Percentiles rank a stretch among this genome's conserved stretches.
Conservation (phyloP, 2,329 filamentous ascomycete genomes). For the Botryosphaeria dothidea region DNA sequence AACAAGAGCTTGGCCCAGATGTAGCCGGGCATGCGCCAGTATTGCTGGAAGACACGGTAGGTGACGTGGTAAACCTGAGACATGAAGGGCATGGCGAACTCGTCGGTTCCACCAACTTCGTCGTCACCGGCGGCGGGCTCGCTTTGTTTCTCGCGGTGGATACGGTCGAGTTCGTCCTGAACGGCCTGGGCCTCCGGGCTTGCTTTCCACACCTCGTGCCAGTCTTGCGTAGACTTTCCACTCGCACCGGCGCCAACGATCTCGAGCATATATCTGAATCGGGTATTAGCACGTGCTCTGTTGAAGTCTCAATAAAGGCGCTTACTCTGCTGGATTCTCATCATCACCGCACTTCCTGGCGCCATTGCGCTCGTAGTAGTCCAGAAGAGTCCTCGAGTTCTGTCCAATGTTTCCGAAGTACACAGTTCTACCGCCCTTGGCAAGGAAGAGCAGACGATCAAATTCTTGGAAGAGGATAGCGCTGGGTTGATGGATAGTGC, state of each 20-base stretch:
- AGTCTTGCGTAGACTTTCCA: slow-evolving; percentile 46
- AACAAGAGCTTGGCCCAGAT: slow-evolving; percentile 38
- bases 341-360: slow-evolving; percentile 59
- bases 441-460: slow-evolving; percentile 46
- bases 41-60: slow-evolving; percentile 46
- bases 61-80: slow-evolving; percentile 37
- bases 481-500: slow-evolving; percentile 50
- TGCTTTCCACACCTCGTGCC: slow-evolving; percentile 42
- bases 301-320: not conserved
- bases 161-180: slow-evolving; percentile 40
- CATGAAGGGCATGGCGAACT: slow-evolving; percentile 46
- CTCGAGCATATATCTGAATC: slow-evolving; percentile 63
- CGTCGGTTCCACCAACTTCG: slow-evolving; percentile 37
- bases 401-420: slow-evolving; percentile 51
- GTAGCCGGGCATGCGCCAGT: slow-evolving; percentile 49
- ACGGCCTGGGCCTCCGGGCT: slow-evolving; percentile 29
- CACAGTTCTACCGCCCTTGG: slow-evolving; percentile 35
- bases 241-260: slow-evolving; percentile 33
- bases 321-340: slow-evolving; percentile 68
- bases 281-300: slow-evolving; percentile 35
- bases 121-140: slow-evolving; percentile 30
- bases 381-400: slow-evolving; percentile 41
- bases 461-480: slow-evolving; percentile 49
- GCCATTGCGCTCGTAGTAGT: slow-evolving; percentile 65
- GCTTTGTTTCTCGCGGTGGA: slow-evolving; percentile 38